phyloP scores from a whole-genome alignment of 352 stramenopile genomes.

The Globisporangium viniferum region DNA sequence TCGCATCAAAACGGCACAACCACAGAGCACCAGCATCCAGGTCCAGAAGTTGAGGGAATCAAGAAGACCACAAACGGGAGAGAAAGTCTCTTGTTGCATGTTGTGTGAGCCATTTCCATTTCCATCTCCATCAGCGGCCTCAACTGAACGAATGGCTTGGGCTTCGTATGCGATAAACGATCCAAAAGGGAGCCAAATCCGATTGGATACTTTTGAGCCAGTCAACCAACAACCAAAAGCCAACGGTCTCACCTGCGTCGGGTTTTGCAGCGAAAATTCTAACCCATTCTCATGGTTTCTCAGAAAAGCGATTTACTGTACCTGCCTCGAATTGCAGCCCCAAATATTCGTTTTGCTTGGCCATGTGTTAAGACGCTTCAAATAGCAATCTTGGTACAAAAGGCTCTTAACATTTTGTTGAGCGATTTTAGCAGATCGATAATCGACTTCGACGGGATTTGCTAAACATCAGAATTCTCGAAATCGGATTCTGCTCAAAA shows the following conservation, averaged over 20 bases:
- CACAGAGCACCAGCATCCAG: too few species aligned
- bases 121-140: not conserved
- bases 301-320: not conserved
- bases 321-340: conserved; percentile 1
- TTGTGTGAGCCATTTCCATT: not conserved
- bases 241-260: conserved; percentile 9
- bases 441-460: too few species aligned
- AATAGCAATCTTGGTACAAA: too few species aligned
- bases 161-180: conserved; percentile 8
- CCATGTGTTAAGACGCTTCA: too few species aligned
- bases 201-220: not conserved
- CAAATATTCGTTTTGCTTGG: not conserved
- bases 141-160: not conserved
- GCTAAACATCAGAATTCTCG: too few species aligned
- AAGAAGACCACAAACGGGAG: not conserved
- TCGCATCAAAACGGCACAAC: not conserved
- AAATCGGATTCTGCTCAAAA: too few species aligned
- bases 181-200: not conserved
- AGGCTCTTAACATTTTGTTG: too few species aligned
- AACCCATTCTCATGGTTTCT: conserved; percentile 5
- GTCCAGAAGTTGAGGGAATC: not conserved
- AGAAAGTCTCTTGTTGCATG: not conserved
- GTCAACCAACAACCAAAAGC: not conserved
- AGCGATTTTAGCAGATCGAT: too few species aligned
- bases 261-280: conserved; percentile 10